Evolutionary conservation across 1,284 basidiomycete species (phyloP), one percentile per base, ranked within the genome.

Genomic region (Cryptococcus deneoformans): DNA sequence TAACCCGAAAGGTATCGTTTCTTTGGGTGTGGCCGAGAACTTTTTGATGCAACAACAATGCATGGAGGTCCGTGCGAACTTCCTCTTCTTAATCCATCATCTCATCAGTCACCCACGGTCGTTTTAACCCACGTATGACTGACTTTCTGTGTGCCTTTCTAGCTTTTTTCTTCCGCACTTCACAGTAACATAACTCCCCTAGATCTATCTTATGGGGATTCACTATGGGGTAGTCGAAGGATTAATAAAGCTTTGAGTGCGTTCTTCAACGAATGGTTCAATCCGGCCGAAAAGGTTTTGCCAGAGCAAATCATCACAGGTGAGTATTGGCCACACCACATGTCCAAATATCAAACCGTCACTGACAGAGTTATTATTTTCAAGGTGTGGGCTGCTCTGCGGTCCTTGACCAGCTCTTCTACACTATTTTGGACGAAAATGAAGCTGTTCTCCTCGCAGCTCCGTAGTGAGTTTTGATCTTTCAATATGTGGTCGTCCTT

Each of bases 11-110:
- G 79, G 78, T 3, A 77, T 79, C 51, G 72, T 79, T n/a, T 78
- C 77, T 5, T 64, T 79, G 62, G 78, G 79, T n/a, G 76, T 79
- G 1, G 78, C 79, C 1, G 79, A 79, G 63, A 79, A 80, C 64
- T 76, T 75, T 46, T 59, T 77, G 49, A 74, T 76, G 65, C 69
- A 75, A 59, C 63, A 69, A 29, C 71, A 75, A 59, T 75, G 71
- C 58, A 45, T 71, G 50, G 67, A 72, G 53, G 69, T 71, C 43
- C 48, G 65, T 60, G n/a, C 35, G 12, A 5, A 47, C 34, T 34
- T 11, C 5, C 16, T 38, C 29, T 16, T 8, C 12, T 50, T 3
- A 8, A 5, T 29, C 29, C 29, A 29, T 29, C 29, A 29, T 29
- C 29, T 29, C 29, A 29, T 29, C 29, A 29, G 5, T 29, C 29